Base-by-base conservation (phyloP, 805 yeast species). In the Candida verbasci region DNA sequence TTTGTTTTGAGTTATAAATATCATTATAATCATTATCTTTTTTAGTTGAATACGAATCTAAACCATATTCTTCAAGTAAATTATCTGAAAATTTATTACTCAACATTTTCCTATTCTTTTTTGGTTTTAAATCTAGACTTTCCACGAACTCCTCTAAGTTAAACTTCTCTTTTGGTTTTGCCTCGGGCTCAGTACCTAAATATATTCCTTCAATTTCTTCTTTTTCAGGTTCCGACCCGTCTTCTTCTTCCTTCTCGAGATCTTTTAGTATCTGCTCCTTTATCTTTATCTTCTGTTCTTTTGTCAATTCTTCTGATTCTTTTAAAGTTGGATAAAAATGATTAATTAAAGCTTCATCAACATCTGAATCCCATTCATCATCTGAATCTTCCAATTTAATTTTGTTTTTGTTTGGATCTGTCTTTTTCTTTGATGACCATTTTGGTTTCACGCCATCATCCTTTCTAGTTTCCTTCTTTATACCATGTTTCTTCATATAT, bases 401-500 rank as follows among this genome's bases (percentile, higher is more conserved):
- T 10, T 43, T 40, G 17, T 39, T 38, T 16, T 23, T 29, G 14
- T 21, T 20, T 5, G 16, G 29, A n/a, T 43, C 42, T 11, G 36
- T 34, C 7, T 42, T 35, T 31, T 50, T 52, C 41, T 64, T 65
- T 3, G 58, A 46, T 3, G 63, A 44, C 71, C 71, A 66, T 43
- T 64, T 64, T 3, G 50, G 55, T 16, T 45, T 33, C 4, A 36
- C 40, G 17, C 34, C 29, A 6, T 37, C 44, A 29, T 34, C 26
- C 35, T 48, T 35, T n/a, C n/a, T n/a, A 8, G 24, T 40, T 16
- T 47, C 40, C 36, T 38, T 40, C 16, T 37, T 41, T 20, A 64
- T 49, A n/a, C 68, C 69, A 47, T 68, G 73, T 43, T 68, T 68
- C 42, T 53, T 56, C 53, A 63, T 51, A 39, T 62, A 67, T 41